These are phyloP conservation scores for Tulasnella sp. DNA, from an alignment of 768 basidiomycete genomes.

Conservation along the genomic window DNA sequence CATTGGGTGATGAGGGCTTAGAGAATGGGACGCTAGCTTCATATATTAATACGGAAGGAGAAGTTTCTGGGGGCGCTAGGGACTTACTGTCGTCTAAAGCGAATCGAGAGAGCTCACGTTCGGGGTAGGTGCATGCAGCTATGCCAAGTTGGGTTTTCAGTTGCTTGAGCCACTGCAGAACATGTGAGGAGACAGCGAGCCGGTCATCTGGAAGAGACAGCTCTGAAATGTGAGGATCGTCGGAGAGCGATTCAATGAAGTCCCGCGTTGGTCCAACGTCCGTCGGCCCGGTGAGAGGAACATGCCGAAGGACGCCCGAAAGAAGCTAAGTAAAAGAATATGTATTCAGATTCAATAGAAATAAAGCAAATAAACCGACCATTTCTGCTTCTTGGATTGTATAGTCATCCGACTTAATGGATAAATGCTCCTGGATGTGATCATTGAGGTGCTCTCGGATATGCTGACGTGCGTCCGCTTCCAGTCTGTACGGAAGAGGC, in stretches of 20 bases:
- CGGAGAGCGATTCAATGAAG: neutral
- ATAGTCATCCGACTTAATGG: neutral
- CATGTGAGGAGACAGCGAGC: neutral
- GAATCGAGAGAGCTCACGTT: neutral
- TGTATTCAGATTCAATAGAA: neutral
- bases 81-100: neutral
- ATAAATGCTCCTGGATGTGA: neutral
- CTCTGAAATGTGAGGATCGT: neutral
- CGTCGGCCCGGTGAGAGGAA: slow-evolving; percentile 2
- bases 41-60: neutral
- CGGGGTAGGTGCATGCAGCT: neutral
- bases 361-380: neutral
- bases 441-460: neutral
- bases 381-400: slow-evolving; percentile 13
- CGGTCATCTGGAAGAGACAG: neutral
- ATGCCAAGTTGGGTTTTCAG: neutral
- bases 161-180: neutral
- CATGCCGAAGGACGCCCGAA: neutral
- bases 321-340: neutral
- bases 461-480: neutral
- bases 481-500: neutral
- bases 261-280: neutral
- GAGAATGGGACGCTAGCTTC: neutral
- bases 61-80: neutral
- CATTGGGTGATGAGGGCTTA: neutral